Evolutionary conservation across 495 filamentous ascomycete genomes (phyloP), one percentile per base, ranked within the genome.

Genomic region (Daldinia concentrica): DNA sequence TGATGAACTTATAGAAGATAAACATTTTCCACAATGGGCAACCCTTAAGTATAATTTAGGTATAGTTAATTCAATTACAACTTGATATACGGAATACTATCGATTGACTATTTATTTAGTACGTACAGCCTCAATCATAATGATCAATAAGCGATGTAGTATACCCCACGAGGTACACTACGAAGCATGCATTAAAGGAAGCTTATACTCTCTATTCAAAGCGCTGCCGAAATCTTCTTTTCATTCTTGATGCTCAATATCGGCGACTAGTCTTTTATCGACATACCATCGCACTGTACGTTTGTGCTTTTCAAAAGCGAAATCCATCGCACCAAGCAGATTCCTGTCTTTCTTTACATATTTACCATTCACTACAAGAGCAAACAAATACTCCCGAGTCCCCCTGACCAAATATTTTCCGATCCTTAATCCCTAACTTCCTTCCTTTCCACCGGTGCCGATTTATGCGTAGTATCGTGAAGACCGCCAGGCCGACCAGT

Each of bases 381-480:
- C 36, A 64, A 59, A 32, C 29, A 36, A 36, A 48, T 48, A 15
- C 37, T 17, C 22, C 17, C 11, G 36, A 27, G 15, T 58, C 41
- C 59, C 59, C 45, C n/a, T 9, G 51, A 32, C 59, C 61, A 55
- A 60, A 37, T 51, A 12, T 60, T 59, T 61, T 61, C 60, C 41
- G 9, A 29, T 26, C 24, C 56, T 19, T 52, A 43, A 43, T 60
- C 17, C 48, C 56, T 58, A 34, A 22, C 36, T 48, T 39, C 41
- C 50, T 43, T 32, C 27, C 68, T 58, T 14, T 50, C 51, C 57
- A 22, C 58, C 45, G 57, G 30, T 63, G 62, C 73, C 69, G 50
- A 61, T 51, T 24, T 66, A 66, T 73, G 65, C 71, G 70, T 72
- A 62, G 39, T 69, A 45, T 71, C 69, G 43, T 75, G 17, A 70